Evolutionary conservation across 345 rosid species (phyloP).

Genomic region (Aquilaria sinensis): DNA sequence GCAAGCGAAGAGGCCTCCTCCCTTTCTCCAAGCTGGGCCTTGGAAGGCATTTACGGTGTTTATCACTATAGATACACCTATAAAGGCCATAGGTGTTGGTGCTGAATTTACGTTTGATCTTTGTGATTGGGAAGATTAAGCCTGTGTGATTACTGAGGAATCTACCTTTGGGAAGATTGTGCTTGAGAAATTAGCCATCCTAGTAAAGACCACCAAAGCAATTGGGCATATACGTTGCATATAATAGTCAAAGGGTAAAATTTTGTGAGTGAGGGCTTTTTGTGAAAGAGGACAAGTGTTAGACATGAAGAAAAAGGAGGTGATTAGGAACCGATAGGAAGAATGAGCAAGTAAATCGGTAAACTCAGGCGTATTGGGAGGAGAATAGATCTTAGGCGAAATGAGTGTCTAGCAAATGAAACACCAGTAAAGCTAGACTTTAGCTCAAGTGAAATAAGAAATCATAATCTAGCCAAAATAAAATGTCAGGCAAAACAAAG

Average conservation of each 20-base stretch:
- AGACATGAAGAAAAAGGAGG: constrained; percentile 3
- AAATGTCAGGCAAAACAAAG: too few species aligned
- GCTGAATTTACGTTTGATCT: constrained; percentile 89
- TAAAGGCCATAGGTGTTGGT: constrained; percentile 75
- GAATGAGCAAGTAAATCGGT: too few species aligned
- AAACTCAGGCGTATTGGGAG: too few species aligned
- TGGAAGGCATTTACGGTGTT: constrained; percentile 71
- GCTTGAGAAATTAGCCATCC: constrained; percentile 87
- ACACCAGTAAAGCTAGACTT: too few species aligned
- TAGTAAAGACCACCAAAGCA: constrained; percentile 84
- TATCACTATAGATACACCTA: constrained; percentile 79
- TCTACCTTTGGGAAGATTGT: constrained; percentile 66
- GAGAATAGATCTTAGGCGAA: too few species aligned
- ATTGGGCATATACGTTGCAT: constrained; percentile 57
- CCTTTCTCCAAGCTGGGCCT: too few species aligned
- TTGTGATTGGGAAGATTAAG: constrained; percentile 87
- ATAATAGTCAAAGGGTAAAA: constrained; percentile 76
- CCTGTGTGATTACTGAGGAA: constrained; percentile 80
- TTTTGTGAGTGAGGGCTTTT: constrained; percentile 19
- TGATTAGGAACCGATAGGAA: too few species aligned
- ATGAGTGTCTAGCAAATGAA: too few species aligned
- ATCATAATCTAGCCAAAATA: too few species aligned
- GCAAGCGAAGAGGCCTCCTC: too few species aligned
- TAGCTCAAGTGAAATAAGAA: too few species aligned
- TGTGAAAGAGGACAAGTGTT: too few species aligned